A percentile compares a stretch with the other conserved stretches of the same genome.
Conservation (phyloP, 2,329 filamentous ascomycete species). For the Chaetomium strumarium region DNA sequence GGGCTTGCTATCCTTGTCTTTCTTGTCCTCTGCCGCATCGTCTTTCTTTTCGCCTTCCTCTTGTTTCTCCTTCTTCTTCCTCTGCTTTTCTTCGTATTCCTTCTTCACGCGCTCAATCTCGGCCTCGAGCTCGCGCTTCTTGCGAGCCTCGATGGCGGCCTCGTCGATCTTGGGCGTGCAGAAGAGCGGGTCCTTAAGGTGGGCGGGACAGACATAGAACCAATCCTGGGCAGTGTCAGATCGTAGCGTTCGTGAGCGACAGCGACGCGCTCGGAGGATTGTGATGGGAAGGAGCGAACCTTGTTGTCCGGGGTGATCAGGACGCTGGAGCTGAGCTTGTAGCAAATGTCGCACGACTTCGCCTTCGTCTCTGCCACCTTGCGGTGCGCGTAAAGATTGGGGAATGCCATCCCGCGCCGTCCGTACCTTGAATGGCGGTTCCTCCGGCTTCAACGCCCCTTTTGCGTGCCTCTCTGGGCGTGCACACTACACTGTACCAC, state of each 20-base stretch:
- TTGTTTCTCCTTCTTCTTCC: constrained; percentile 62
- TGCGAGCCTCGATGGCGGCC: constrained; percentile 56
- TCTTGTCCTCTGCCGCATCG: constrained; percentile 36
- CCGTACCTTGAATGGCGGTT: not conserved
- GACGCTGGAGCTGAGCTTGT: constrained; percentile 79
- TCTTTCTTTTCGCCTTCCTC: constrained; percentile 50
- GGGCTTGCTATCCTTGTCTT: constrained; percentile 37
- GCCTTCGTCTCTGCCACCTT: constrained; percentile 79
- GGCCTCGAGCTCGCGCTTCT: constrained; percentile 59
- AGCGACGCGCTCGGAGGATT: not conserved
- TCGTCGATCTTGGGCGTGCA: constrained; percentile 69
- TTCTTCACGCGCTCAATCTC: constrained; percentile 62
- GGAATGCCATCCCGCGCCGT: constrained; percentile 46
- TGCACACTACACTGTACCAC: too few species aligned
- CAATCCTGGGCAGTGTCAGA: constrained; percentile 52
- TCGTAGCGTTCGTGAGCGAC: not conserved
- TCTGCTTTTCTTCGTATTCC: constrained; percentile 70
- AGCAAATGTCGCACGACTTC: constrained; percentile 86
- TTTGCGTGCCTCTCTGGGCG: too few species aligned
- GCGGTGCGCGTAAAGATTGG: constrained; percentile 78
- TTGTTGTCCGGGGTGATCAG: constrained; percentile 86
- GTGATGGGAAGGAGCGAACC: constrained; percentile 42
- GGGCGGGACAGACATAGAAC: constrained; percentile 82
- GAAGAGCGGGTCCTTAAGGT: constrained; percentile 79
- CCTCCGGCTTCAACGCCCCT: too few species aligned